Conservation (phyloP, 805 yeast species). For the Sugiyamaella boreocaroliniensis region DNA sequence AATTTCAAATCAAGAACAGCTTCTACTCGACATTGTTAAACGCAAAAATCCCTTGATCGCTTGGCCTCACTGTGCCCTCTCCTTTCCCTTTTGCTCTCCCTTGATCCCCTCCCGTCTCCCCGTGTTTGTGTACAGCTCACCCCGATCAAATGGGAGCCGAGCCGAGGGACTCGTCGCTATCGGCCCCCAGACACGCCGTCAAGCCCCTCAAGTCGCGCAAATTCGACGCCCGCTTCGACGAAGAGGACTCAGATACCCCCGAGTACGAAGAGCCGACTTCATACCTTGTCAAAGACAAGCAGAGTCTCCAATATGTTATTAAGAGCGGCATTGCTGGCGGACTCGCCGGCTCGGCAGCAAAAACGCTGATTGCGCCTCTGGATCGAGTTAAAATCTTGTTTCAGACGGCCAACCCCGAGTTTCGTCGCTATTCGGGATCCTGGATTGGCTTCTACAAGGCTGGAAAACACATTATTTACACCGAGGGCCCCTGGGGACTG, state of each 20-base stretch:
- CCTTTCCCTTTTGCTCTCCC: background rate
- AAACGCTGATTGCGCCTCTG: constrained; percentile 88
- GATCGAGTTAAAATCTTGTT: constrained; percentile 92
- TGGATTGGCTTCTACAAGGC: constrained; percentile 72
- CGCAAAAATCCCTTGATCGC: no score
- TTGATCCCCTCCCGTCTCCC: background rate
- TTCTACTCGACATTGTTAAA: no score
- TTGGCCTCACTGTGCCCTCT: no score
- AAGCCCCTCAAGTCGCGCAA: background rate
- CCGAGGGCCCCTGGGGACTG: constrained; percentile 73
- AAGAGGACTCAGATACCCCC: background rate
- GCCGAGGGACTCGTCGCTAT: background rate
- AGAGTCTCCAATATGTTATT: constrained; percentile 67
- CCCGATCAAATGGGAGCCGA: background rate
- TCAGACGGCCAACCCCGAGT: constrained; percentile 92
- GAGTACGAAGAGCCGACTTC: background rate
- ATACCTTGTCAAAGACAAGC: constrained; percentile 41
- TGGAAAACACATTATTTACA: constrained; percentile 52
- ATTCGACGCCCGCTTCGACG: background rate
- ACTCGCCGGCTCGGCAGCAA: constrained; percentile 91
- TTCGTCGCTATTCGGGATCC: constrained; percentile 71
- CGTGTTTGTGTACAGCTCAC: background rate
- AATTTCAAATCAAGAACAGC: no score
- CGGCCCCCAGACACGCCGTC: background rate
- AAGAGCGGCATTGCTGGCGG: constrained; percentile 94